Conservation (phyloP, 495 filamentous ascomycete genomes). For the Tuber borchii region DNA sequence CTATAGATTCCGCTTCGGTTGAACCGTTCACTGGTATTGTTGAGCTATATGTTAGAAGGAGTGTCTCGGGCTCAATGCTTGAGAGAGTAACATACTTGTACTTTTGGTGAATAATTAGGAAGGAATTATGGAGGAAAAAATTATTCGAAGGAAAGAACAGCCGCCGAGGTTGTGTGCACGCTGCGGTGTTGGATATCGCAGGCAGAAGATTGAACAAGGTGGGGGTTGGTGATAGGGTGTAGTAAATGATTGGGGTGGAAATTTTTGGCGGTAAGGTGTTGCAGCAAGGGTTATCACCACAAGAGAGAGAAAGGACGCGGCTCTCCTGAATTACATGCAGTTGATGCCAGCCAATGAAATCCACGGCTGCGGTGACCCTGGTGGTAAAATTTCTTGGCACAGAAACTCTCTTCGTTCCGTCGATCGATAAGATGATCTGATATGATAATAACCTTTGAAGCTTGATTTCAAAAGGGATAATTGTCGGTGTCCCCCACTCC, state of each 20-base stretch:
- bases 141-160: background rate
- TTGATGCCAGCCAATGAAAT: background rate
- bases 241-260: background rate
- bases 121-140: background rate
- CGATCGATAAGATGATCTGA: background rate
- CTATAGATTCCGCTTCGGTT: conserved; percentile 44
- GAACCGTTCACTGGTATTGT: conserved; percentile 42
- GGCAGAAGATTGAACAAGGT: background rate
- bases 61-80: background rate
- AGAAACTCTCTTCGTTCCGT: background rate
- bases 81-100: background rate
- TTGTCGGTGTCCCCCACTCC: background rate
- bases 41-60: conserved; percentile 4
- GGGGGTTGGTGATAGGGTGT: background rate
- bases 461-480: background rate
- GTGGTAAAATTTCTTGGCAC: background rate
- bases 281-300: background rate
- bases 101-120: background rate
- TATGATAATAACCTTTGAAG: background rate
- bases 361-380: background rate
- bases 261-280: background rate
- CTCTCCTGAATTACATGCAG: background rate
- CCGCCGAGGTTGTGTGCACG: background rate
- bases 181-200: background rate
- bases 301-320: background rate